These are phyloP conservation scores for Apium graveolens DNA, from an alignment of 129 eudicot genomes.

Conservation along the genomic window DNA sequence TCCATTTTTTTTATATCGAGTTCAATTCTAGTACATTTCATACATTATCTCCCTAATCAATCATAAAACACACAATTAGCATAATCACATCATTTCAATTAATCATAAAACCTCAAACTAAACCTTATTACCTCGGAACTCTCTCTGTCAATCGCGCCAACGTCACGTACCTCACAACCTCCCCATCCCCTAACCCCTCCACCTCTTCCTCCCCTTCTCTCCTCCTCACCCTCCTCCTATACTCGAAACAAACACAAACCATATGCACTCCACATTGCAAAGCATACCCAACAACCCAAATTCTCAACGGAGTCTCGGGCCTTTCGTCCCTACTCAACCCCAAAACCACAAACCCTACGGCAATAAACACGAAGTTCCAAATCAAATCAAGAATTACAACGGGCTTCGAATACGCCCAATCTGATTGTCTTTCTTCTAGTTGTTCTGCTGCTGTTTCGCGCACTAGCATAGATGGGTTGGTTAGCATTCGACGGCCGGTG, in stretches of 20 bases:
- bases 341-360: constrained; percentile 31
- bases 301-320: constrained; percentile 30
- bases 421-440: constrained; percentile 50
- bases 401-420: constrained; percentile 65
- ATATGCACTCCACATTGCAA: constrained; percentile 53
- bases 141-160: constrained; percentile 32
- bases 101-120: neutral
- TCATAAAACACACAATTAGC: neutral
- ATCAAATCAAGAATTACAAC: constrained; percentile 45
- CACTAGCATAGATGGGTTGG: constrained; percentile 50
- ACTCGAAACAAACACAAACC: constrained; percentile 56
- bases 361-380: constrained; percentile 47
- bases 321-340: constrained; percentile 27
- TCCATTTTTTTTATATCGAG: neutral
- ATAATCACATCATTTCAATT: neutral
- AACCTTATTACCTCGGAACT: constrained; percentile 19
- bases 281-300: constrained; percentile 58
- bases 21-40: neutral
- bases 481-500: constrained; percentile 38
- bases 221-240: constrained; percentile 26
- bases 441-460: constrained; percentile 59
- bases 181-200: constrained; percentile 8
- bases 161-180: constrained; percentile 24
- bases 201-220: constrained; percentile 11
- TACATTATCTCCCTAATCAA: neutral